These are phyloP conservation scores for Ogataea angusta DNA, from an alignment of 805 yeast genomes.

Conservation along the genomic window DNA sequence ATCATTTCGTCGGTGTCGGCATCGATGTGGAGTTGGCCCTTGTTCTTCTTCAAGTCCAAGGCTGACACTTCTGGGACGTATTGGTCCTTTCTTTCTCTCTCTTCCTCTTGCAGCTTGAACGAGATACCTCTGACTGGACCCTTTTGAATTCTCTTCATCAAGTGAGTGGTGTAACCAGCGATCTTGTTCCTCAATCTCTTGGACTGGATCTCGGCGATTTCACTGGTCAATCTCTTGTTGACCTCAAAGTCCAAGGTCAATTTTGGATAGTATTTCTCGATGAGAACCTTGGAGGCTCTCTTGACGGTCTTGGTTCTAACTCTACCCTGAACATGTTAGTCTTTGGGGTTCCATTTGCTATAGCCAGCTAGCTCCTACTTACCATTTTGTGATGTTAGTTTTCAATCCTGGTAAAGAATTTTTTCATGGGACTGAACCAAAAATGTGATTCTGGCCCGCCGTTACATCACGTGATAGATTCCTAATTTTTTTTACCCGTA, in stretches of 20 bases:
- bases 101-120: conserved; percentile 99
- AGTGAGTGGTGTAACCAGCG: conserved; percentile 99
- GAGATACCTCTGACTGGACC: conserved; percentile 99
- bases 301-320: conserved; percentile 99
- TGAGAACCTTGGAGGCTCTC: conserved; percentile 99
- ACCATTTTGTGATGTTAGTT: conserved; percentile 27
- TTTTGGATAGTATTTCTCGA: conserved; percentile 99
- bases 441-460: conserved; percentile 4
- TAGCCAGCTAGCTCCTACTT: conserved; percentile 16
- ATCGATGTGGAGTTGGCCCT: conserved; percentile 95
- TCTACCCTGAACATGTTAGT: conserved; percentile 72
- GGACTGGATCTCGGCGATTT: conserved; percentile 98
- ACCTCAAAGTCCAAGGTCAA: conserved; percentile 98
- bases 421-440: conserved; percentile 9
- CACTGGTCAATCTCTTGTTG: conserved; percentile 99
- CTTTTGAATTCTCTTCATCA: conserved; percentile 99
- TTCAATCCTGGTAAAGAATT: conserved; percentile 13
- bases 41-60: conserved; percentile 94
- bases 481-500: not conserved
- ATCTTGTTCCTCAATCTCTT: conserved; percentile 99
- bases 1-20: conserved; percentile 94
- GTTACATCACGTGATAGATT: conserved; percentile 7
- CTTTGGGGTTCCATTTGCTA: not conserved
- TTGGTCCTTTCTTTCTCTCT: conserved; percentile 99
- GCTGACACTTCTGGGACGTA: conserved; percentile 99